Conservation (phyloP, 2,329 filamentous ascomycete genomes). For the Fusarium begoniae region DNA sequence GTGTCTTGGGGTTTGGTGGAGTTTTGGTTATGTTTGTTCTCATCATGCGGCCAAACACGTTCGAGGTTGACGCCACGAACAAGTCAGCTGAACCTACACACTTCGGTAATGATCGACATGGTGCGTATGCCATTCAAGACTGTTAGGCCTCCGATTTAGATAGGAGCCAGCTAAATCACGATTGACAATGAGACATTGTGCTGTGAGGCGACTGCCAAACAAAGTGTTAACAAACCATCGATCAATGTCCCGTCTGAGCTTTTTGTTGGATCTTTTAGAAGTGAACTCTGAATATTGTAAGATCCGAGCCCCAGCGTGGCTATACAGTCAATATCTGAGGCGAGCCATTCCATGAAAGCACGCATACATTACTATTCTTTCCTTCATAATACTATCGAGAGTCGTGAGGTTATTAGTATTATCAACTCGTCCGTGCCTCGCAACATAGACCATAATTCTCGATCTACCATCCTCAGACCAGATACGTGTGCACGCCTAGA, state of each 20-base stretch:
- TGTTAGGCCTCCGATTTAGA: accelerated
- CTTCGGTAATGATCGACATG: accelerated
- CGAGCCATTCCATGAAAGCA: accelerated
- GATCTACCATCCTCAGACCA: accelerated
- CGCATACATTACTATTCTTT: background rate
- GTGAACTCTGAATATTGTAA: accelerated
- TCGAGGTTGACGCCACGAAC: background rate
- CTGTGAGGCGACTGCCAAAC: accelerated
- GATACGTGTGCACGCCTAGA: accelerated
- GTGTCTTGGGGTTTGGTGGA: background rate
- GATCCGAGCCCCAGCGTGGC: accelerated
- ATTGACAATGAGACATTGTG: accelerated
- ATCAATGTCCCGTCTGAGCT: no score
- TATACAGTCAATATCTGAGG: accelerated
- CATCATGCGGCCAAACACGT: background rate
- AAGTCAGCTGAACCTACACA: background rate
- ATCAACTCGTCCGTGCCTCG: accelerated
- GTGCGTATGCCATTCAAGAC: accelerated
- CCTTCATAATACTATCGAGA: background rate
- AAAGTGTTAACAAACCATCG: no score
- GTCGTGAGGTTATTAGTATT: background rate
- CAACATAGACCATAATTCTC: accelerated
- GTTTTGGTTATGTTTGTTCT: background rate
- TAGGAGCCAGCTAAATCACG: accelerated
- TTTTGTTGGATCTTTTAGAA: background rate